These are phyloP conservation scores for Arthroderma sp. DNA, from an alignment of 2,329 filamentous ascomycete genomes.

Conservation along the genomic window DNA sequence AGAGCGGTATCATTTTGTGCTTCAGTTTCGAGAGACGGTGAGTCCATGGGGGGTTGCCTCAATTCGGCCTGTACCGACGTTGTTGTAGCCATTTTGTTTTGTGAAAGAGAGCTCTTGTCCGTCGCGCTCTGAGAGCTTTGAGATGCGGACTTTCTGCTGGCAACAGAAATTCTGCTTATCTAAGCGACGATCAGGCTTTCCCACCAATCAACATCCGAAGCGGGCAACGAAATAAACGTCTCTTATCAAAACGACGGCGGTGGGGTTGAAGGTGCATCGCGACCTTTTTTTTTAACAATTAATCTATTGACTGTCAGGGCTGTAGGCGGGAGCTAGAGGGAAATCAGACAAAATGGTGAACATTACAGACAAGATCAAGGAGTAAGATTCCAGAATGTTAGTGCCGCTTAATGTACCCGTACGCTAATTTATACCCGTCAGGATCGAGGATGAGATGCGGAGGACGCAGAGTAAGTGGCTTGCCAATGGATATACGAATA, in stretches of 20 bases:
- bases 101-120: background rate
- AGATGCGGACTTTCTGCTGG: no score
- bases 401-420: no score
- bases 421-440: slow-evolving; percentile 24
- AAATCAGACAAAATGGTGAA: slow-evolving; percentile 61
- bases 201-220: no score
- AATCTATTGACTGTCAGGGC: no score
- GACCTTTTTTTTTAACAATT: no score
- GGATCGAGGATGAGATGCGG: slow-evolving; percentile 99
- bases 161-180: background rate
- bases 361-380: slow-evolving; percentile 99
- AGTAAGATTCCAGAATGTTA: slow-evolving; percentile 44
- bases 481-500: slow-evolving; percentile 7
- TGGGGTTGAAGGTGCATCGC: no score
- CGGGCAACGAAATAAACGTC: no score
- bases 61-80: slow-evolving; percentile 6
- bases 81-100: slow-evolving; percentile 8
- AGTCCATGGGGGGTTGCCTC: background rate
- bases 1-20: slow-evolving; percentile 4
- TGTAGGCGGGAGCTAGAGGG: no score
- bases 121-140: no score
- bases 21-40: background rate
- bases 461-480: slow-evolving; percentile 78
- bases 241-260: no score
- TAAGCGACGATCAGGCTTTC: background rate